Evolutionary conservation across 768 basidiomycete species (phyloP).

Genomic region (Serendipita indica): DNA sequence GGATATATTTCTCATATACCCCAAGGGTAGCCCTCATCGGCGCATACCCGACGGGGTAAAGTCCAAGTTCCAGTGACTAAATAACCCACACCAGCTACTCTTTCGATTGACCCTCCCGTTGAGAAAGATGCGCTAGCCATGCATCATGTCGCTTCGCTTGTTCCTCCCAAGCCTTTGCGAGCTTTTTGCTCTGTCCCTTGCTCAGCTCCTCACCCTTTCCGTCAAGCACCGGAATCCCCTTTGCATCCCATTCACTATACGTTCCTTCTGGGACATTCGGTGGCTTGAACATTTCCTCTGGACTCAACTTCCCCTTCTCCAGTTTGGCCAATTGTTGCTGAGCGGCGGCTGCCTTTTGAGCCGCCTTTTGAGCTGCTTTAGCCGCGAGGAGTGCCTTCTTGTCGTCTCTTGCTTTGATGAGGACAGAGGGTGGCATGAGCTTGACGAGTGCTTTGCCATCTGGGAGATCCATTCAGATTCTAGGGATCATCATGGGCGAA

Average conservation of each 20-base stretch:
- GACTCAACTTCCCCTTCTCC: slow-evolving; percentile 68
- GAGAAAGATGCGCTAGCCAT: slow-evolving; percentile 31
- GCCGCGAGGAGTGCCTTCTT: slow-evolving; percentile 72
- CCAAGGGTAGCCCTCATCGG: too few relatives aligned
- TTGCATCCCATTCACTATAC: slow-evolving; percentile 75
- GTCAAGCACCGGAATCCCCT: slow-evolving; percentile 76
- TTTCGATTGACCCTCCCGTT: not conserved
- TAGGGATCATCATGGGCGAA: slow-evolving; percentile 9
- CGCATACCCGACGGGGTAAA: too few relatives aligned
- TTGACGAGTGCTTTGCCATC: slow-evolving; percentile 95
- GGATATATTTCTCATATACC: too few relatives aligned
- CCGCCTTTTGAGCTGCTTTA: slow-evolving; percentile 56
- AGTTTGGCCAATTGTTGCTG: slow-evolving; percentile 41
- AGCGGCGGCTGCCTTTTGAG: slow-evolving; percentile 46
- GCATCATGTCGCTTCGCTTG: slow-evolving; percentile 76
- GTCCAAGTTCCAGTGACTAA: too few relatives aligned
- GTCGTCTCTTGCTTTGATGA: slow-evolving; percentile 77
- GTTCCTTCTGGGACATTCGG: slow-evolving; percentile 55
- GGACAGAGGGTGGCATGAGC: slow-evolving; percentile 64
- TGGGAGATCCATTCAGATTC: slow-evolving; percentile 20
- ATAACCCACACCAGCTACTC: too few relatives aligned
- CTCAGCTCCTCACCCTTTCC: slow-evolving; percentile 69
- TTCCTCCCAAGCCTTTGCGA: slow-evolving; percentile 50
- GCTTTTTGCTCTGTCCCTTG: slow-evolving; percentile 66
- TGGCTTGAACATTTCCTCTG: slow-evolving; percentile 69